Conservation (phyloP, 2,329 filamentous ascomycete genomes). For the Chrysoporthe austroafricana region DNA sequence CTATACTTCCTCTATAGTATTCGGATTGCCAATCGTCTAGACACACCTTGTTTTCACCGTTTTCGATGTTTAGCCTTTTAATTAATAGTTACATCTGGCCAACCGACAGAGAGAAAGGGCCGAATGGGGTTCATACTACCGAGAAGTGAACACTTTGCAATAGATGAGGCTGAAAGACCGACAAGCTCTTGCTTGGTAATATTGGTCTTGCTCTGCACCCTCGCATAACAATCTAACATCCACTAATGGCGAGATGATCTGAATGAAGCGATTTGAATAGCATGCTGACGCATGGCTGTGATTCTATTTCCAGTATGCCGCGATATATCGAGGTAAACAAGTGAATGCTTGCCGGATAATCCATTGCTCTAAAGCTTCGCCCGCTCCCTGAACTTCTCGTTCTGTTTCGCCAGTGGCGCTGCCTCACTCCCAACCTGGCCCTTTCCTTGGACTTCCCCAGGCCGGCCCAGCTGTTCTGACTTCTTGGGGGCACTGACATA, state of each 20-base stretch:
- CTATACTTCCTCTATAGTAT: background rate
- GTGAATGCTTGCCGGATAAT: background rate
- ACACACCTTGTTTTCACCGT: background rate
- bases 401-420: conserved; percentile 43
- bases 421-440: conserved; percentile 43
- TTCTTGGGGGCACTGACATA: conserved; percentile 40
- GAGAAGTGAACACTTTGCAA: background rate
- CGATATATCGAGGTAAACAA: background rate
- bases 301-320: background rate
- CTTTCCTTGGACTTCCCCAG: conserved; percentile 37
- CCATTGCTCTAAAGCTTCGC: conserved; percentile 41
- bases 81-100: too few relatives aligned
- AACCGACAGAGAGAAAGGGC: background rate
- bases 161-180: background rate
- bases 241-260: background rate
- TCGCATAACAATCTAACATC: background rate
- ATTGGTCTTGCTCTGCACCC: background rate
- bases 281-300: background rate
- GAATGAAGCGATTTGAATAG: background rate
- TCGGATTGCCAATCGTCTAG: background rate
- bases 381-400: conserved; percentile 41
- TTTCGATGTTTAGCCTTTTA: background rate
- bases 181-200: background rate
- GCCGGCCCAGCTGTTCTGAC: conserved; percentile 37
- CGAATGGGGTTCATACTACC: background rate